Base-by-base conservation (phyloP, 2,329 filamentous ascomycete genomes). In the Lachnellula subtilissima region DNA sequence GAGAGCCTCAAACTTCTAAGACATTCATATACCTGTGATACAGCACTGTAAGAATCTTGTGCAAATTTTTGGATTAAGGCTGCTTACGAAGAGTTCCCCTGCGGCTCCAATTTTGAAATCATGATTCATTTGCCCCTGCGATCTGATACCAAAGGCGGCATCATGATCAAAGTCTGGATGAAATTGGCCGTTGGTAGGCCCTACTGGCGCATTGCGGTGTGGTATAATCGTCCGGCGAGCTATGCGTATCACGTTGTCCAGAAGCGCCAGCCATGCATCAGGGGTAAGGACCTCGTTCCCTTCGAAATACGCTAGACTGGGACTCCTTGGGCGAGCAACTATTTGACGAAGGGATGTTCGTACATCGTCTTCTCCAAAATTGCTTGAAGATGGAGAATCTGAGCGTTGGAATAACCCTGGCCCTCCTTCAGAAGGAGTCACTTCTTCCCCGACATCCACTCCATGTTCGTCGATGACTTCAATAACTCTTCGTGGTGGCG, bases 21-120 rank as follows among this genome's bases (percentile, higher is more conserved):
- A 1, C 75, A 53, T 52, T 78, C 72, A 55, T 75, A 77, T 0
- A 76, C 73, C 76, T 78, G 53, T 32, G 25, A 32, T 47, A 28
- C 48, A 17, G 37, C 49, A 43, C 22, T n/a, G 52, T 45, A 36
- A 35, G 35, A 39, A 7, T 8, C 8, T 8, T 9, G 14, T 2
- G 17, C n/a, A 19, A 47, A 14, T 11, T 50, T 46, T n/a, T n/a
- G 48, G 25, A 17, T 48, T 25, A 39, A 49, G 15, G n/a, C n/a
- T 9, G 15, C 65, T 58, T 52, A 67, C 65, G 50, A 62, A 67
- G 12, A 68, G 56, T 49, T 69, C 66, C 17, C 66, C 67, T 19
- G 67, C 67, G 15, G 67, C 67, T 1, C 65, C 65, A 45, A 69
- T 59, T 53, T 63, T 67, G 19, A 17, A 49, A 47, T 69, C 64